Conservation (phyloP, 306 rosid genomes). For the Echinosophora koreensis region DNA sequence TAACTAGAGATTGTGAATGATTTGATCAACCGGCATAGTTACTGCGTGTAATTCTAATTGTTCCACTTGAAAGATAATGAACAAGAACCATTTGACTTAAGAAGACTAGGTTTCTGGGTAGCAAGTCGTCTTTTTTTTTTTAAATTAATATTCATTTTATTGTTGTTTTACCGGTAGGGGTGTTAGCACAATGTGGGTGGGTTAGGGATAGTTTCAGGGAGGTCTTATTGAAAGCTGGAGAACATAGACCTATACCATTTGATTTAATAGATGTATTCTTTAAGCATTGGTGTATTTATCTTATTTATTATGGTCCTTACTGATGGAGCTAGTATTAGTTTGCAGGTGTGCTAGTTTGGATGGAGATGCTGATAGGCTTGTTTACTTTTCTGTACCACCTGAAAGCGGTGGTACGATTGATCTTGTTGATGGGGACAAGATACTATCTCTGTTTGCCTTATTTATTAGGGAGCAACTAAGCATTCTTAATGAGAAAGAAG, state of each 20-base stretch:
- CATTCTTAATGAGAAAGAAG: conserved; percentile 62
- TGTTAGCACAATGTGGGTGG: neutral
- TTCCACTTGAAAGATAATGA: neutral
- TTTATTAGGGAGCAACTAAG: conserved; percentile 79
- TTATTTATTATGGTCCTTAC: conserved; percentile 27
- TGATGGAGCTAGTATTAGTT: conserved; percentile 59
- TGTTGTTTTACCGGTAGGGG: neutral
- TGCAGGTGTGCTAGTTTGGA: conserved; percentile 98
- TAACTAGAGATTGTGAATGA: neutral
- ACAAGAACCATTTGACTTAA: neutral
- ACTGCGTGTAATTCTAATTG: neutral
- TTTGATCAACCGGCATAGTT: conserved; percentile 8
- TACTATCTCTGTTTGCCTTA: conserved; percentile 79
- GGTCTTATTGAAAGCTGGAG: conserved; percentile 2
- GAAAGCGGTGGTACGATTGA: conserved; percentile 61
- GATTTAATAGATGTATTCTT: conserved; percentile 27
- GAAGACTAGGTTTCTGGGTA: neutral
- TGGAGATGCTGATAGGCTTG: conserved; percentile 97
- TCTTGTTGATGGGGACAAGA: conserved; percentile 96
- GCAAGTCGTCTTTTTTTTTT: neutral
- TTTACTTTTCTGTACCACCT: conserved; percentile 75
- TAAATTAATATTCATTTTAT: no score
- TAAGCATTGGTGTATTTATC: conserved; percentile 16
- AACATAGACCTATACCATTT: conserved; percentile 22
- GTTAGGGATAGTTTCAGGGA: conserved; percentile 7